phyloP scores from a whole-genome alignment of 192 early-diverging fungal genomes.

The Backusella westeae region DNA sequence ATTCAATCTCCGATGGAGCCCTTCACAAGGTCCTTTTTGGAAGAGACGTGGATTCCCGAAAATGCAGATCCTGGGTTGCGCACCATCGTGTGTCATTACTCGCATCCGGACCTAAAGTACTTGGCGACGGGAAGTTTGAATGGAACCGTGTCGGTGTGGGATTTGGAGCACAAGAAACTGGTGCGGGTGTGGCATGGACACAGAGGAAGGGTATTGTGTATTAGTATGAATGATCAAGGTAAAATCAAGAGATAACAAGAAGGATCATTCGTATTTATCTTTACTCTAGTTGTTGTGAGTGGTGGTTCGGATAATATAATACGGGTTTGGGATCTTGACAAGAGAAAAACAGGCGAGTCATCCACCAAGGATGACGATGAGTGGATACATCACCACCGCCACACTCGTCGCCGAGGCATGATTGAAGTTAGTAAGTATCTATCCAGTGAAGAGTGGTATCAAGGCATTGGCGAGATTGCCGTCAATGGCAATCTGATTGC shows the following conservation, averaged over 20 bases:
- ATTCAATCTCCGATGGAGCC: slow-evolving; percentile 3
- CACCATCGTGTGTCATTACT: slow-evolving; percentile 42
- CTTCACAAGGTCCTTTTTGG: neutral
- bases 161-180: slow-evolving; percentile 24
- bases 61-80: slow-evolving; percentile 11
- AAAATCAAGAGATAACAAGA: neutral
- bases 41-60: neutral
- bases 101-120: slow-evolving; percentile 30
- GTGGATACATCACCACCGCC: slow-evolving; percentile 16
- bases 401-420: slow-evolving; percentile 35
- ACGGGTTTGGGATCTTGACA: slow-evolving; percentile 45
- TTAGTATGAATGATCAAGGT: slow-evolving; percentile 50
- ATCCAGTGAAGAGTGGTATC: slow-evolving; percentile 42
- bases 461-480: slow-evolving; percentile 44
- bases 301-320: slow-evolving; percentile 45
- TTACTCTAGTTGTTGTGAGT: slow-evolving; percentile 31
- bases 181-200: slow-evolving; percentile 42
- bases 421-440: slow-evolving; percentile 37
- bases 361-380: neutral
- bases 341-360: neutral
- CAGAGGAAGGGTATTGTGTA: slow-evolving; percentile 44
- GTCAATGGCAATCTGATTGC: slow-evolving; percentile 47
- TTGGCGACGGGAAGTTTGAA: slow-evolving; percentile 47
- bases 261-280: neutral
- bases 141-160: slow-evolving; percentile 47